phyloP scores from a whole-genome alignment of 352 stramenopile species.

The Pythium guiyangense region DNA sequence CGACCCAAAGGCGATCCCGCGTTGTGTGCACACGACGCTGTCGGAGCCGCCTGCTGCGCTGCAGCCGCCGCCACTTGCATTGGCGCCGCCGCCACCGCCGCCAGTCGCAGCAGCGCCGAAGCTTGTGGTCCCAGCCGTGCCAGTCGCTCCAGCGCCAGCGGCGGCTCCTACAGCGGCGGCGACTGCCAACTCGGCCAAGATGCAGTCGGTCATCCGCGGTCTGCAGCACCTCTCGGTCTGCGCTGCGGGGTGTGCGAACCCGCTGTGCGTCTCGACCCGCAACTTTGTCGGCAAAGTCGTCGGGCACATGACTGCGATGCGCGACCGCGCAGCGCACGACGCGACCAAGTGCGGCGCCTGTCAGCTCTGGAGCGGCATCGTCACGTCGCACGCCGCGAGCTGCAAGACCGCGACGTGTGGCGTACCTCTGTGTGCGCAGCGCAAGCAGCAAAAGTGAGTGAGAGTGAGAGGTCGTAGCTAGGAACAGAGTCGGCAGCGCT shows the following conservation, averaged over 20 bases:
- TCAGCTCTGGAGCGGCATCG: constrained; percentile 48
- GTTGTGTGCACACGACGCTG: constrained; percentile 13
- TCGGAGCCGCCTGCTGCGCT: constrained; percentile 1
- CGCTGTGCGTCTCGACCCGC: constrained; percentile 48
- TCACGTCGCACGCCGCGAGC: constrained; percentile 23
- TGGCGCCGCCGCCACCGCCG: neutral
- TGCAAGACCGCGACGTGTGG: constrained; percentile 22
- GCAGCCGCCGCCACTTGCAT: neutral
- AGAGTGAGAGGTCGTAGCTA: neutral
- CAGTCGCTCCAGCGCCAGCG: constrained; percentile 7
- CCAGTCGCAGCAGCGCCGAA: constrained; percentile 1
- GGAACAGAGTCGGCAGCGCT: neutral
- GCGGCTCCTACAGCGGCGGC: neutral
- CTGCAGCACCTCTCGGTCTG: constrained; percentile 43
- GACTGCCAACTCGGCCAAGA: constrained; percentile 31
- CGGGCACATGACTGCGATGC: constrained; percentile 25
- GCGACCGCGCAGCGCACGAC: constrained; percentile 21
- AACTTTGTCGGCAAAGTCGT: constrained; percentile 52
- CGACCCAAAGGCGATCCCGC: constrained; percentile 13
- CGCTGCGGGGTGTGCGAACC: constrained; percentile 34
- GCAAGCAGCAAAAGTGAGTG: constrained; percentile 9
- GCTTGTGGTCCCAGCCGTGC: neutral
- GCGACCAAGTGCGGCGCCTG: constrained; percentile 40
- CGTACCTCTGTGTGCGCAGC: constrained; percentile 34
- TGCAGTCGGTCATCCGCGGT: constrained; percentile 53